Percentiles rank a stretch among this genome's conserved stretches.
Conservation (phyloP, 805 yeast genomes). For the Myxozyma neotropica region DNA sequence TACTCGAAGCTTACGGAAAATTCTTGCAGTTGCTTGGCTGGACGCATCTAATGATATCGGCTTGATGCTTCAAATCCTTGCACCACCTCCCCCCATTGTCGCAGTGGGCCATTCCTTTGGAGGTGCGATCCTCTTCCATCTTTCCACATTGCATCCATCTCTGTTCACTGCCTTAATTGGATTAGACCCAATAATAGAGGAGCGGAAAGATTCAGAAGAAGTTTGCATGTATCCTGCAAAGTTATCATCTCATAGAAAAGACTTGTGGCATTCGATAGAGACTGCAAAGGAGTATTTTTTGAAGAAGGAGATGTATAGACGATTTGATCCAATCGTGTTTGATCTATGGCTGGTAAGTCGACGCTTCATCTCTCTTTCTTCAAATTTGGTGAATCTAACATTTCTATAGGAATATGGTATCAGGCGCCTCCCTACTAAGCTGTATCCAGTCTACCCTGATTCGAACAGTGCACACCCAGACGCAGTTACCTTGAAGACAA, state of each 20-base stretch:
- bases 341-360: conserved; percentile 19
- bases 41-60: conserved; percentile 28
- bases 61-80: conserved; percentile 13
- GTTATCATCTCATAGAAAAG: conserved; percentile 21
- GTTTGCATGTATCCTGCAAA: conserved; percentile 11
- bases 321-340: conserved; percentile 28
- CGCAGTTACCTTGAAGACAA: conserved; percentile 32
- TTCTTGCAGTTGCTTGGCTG: conserved; percentile 30
- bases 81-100: conserved; percentile 30
- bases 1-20: too few species aligned
- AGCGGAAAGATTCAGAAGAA: conserved; percentile 7
- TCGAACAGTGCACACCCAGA: not conserved
- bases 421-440: conserved; percentile 24
- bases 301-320: conserved; percentile 9
- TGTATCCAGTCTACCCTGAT: conserved; percentile 16
- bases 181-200: conserved; percentile 33
- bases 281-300: conserved; percentile 16
- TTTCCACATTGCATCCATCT: conserved; percentile 21
- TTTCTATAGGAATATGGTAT: conserved; percentile 20
- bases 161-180: conserved; percentile 30
- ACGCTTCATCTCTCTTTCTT: not conserved
- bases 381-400: too few species aligned
- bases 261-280: conserved; percentile 30
- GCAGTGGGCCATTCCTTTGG: conserved; percentile 37
- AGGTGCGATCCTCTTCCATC: conserved; percentile 21